phyloP scores from a whole-genome alignment of 2,329 filamentous ascomycete genomes.

The Aspergillus viridinutans region DNA sequence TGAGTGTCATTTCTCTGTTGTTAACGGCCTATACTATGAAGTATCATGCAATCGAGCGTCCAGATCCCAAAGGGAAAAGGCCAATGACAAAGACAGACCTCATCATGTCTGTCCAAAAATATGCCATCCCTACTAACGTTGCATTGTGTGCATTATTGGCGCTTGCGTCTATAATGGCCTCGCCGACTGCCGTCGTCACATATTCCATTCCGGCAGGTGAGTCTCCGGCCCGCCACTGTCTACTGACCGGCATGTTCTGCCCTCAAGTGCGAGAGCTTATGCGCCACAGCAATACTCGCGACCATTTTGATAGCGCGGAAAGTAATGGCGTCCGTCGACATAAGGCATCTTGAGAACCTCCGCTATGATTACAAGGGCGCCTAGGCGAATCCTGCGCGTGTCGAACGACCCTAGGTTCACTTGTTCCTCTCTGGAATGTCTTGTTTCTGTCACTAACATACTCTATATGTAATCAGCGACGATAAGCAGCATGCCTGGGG shows the following conservation, averaged over 20 bases:
- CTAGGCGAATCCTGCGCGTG: slow-evolving; percentile 11
- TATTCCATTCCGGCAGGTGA: slow-evolving; percentile 39
- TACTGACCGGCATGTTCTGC: slow-evolving; percentile 9
- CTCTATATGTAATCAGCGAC: background rate
- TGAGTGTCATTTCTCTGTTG: slow-evolving; percentile 35
- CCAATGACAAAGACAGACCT: slow-evolving; percentile 19
- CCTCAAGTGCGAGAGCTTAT: slow-evolving; percentile 20
- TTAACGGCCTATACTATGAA: slow-evolving; percentile 37
- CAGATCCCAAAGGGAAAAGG: slow-evolving; percentile 28
- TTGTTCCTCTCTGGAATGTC: background rate
- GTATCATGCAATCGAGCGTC: slow-evolving; percentile 22
- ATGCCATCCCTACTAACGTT: slow-evolving; percentile 25
- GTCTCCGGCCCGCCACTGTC: slow-evolving; percentile 8
- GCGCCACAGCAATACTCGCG: slow-evolving; percentile 28
- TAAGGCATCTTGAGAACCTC: slow-evolving; percentile 34
- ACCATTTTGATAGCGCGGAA: slow-evolving; percentile 29
- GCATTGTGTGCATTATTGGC: slow-evolving; percentile 27
- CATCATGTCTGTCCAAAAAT: slow-evolving; percentile 15
- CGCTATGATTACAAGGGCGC: slow-evolving; percentile 42
- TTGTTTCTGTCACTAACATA: background rate
- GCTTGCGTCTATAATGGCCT: slow-evolving; percentile 22
- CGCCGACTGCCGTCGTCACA: slow-evolving; percentile 18
- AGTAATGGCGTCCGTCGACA: slow-evolving; percentile 37
- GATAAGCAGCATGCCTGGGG: background rate
- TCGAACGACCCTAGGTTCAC: background rate